Evolutionary conservation across 2,329 filamentous ascomycete genomes (phyloP), one percentile per base, ranked within the genome.

Genomic region (Clarireedia hainanense): DNA sequence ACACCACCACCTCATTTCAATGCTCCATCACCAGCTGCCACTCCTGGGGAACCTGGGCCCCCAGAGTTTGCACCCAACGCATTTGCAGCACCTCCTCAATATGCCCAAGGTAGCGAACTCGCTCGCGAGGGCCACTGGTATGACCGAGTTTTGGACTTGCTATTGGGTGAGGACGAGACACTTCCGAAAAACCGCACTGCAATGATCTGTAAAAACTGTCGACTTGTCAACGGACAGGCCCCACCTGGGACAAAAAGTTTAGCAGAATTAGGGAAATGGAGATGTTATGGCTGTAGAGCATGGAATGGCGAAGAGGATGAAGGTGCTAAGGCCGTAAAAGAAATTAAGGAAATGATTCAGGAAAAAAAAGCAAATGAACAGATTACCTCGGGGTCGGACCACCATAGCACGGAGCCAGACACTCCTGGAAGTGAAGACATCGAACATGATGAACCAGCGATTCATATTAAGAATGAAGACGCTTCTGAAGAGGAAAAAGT

Each of bases 81-180:
- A 1, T 86, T 83, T 61, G 67, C 68, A 24, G 62, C 68, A 46
- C 59, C 68, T 43, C 65, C 68, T 46, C 63, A 68, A 59, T 69
- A 68, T 61, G 62, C 62, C 5, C 61, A 64, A 36, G 50, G 55
- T 27, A 48, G 47, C 26, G 63, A 66, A n/a, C 34, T 58, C 4
- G 56, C 50, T 40, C 15, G 50, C 10, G 63, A 58, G 42, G 75
- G 83, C 15, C 85, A 88, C 67, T 99, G 94, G 94, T 99, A 97
- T 72, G 94, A 99, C 69, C 84, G 92, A 55, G 84, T 99, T 52
- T 77, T 99, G 56, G 94, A 99, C 67, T 82, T 95, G 0, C 81
- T 99, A 26, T 80, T 99, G 0, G 94, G 94, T 50, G 94, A 99
- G 68, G 94, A 99, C 66, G 94, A 99, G 72, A 95, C 89, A 4